Evolutionary conservation across 2,329 filamentous ascomycete species (phyloP).

Genomic region (Metarhizium rileyi): DNA sequence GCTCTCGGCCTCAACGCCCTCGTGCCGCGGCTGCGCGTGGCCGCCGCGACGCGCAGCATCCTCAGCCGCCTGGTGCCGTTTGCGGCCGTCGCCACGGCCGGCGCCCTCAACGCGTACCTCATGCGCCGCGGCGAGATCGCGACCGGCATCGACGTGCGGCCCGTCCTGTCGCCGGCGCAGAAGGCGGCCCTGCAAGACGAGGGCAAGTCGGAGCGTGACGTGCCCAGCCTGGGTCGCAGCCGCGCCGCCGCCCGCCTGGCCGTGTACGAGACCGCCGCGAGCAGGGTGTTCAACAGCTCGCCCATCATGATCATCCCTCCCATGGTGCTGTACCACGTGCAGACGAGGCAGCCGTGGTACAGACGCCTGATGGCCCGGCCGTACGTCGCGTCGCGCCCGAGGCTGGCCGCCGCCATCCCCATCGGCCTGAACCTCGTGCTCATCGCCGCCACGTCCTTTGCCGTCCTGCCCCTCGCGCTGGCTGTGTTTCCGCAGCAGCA

Average conservation of each 20-base stretch:
- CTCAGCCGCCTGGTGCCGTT: conserved; percentile 89
- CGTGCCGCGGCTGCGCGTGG: conserved; percentile 75
- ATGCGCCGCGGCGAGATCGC: conserved; percentile 97
- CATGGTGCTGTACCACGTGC: conserved; percentile 72
- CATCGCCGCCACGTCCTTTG: conserved; percentile 78
- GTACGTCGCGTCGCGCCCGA: conserved; percentile 71
- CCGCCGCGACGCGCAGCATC: conserved; percentile 64
- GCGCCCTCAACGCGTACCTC: conserved; percentile 88
- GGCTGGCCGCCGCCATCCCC: conserved; percentile 44
- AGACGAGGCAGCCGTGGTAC: conserved; percentile 40
- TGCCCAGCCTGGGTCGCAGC: conserved; percentile 72
- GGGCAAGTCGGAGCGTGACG: conserved; percentile 54
- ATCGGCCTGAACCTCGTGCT: conserved; percentile 78
- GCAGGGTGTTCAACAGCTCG: conserved; percentile 83
- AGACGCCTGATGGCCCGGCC: conserved; percentile 45
- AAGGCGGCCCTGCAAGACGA: conserved; percentile 45
- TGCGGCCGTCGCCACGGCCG: conserved; percentile 84
- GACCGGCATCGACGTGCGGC: conserved; percentile 85
- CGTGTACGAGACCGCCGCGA: conserved; percentile 86
- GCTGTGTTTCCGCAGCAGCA: conserved; percentile 90
- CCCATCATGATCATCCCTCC: conserved; percentile 97
- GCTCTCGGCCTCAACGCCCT: conserved; percentile 85
- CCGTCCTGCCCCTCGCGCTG: conserved; percentile 80
- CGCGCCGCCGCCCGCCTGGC: conserved; percentile 81
- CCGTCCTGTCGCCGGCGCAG: conserved; percentile 62